phyloP scores from a whole-genome alignment of 129 eudicot species.

The Chrysanthemum seticuspe region DNA sequence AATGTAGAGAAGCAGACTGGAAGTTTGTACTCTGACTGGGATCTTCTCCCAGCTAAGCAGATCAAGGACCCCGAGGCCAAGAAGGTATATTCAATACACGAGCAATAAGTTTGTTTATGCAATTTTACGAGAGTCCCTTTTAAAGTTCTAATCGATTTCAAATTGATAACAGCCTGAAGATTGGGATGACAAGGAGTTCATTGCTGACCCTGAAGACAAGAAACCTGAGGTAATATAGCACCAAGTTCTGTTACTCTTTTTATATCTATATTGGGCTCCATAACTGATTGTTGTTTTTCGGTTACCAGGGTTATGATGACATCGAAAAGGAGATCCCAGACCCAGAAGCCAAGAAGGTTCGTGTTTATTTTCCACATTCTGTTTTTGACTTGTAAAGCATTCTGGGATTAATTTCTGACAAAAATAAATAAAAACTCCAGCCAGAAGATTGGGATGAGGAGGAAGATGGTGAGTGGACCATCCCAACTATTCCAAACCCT shows the following conservation, averaged over 20 bases:
- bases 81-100: slow-evolving; percentile 31
- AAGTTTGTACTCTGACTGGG: slow-evolving; percentile 79
- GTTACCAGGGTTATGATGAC: slow-evolving; percentile 83
- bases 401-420: slow-evolving; percentile 6
- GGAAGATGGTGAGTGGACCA: slow-evolving; percentile 99
- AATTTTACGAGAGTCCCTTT: not conserved
- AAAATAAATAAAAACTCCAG: slow-evolving; percentile 35
- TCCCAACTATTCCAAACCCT: slow-evolving; percentile 91
- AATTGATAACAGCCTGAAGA: slow-evolving; percentile 63
- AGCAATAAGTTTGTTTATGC: not conserved
- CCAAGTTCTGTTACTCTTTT: not conserved
- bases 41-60: slow-evolving; percentile 69
- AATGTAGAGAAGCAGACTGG: slow-evolving; percentile 82
- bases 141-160: not conserved
- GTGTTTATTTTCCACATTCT: not conserved
- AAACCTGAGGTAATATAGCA: slow-evolving; percentile 57
- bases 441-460: slow-evolving; percentile 99
- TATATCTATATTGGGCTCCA: not conserved
- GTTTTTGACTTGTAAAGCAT: not conserved
- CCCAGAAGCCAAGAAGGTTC: slow-evolving; percentile 16
- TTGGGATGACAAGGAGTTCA: slow-evolving; percentile 87
- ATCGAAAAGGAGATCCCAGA: slow-evolving; percentile 59
- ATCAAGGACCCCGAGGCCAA: slow-evolving; percentile 85
- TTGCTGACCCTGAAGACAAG: slow-evolving; percentile 77
- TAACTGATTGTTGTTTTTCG: not conserved